phyloP scores from a whole-genome alignment of 208 protist species.

The Leishmania guyanensis region DNA sequence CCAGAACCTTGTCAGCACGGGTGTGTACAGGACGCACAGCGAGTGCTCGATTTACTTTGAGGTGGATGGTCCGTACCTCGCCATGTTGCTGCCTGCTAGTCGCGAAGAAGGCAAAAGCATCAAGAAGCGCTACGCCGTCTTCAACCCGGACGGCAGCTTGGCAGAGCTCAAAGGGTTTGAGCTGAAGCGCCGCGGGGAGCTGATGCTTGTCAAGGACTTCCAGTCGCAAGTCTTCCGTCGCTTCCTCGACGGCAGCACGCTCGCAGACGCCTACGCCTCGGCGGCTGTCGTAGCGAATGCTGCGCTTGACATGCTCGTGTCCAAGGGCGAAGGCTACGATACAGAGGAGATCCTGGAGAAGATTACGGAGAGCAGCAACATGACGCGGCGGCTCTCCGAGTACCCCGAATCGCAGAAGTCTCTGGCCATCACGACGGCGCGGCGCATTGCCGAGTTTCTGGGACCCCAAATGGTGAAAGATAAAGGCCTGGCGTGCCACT shows the following conservation, averaged over 20 bases:
- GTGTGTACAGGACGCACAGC: slow-evolving; percentile 72
- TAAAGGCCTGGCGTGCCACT: slow-evolving; percentile 96
- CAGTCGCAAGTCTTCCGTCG: slow-evolving; percentile 96
- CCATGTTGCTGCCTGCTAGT: slow-evolving; percentile 99
- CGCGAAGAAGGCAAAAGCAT: slow-evolving; percentile 98
- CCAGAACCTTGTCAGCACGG: slow-evolving; percentile 84
- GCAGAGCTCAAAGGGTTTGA: slow-evolving; percentile 99
- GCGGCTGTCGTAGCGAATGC: slow-evolving; percentile 96
- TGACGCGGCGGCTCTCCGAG: slow-evolving; percentile 95
- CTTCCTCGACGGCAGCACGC: slow-evolving; percentile 96
- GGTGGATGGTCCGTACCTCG: slow-evolving; percentile 99
- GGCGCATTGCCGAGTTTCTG: slow-evolving; percentile 98
- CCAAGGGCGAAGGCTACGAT: slow-evolving; percentile 89
- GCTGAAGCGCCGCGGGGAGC: slow-evolving; percentile 99
- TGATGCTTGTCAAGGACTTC: slow-evolving; percentile 99
- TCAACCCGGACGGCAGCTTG: slow-evolving; percentile 96
- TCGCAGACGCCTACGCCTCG: slow-evolving; percentile 96
- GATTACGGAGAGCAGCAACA: slow-evolving; percentile 97
- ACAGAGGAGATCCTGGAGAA: slow-evolving; percentile 97
- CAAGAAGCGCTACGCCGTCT: slow-evolving; percentile 99
- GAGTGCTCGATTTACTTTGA: slow-evolving; percentile 99
- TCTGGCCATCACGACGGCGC: slow-evolving; percentile 97
- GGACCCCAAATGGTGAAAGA: slow-evolving; percentile 98
- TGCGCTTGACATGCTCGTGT: slow-evolving; percentile 97
- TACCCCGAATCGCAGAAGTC: slow-evolving; percentile 98